phyloP scores from a whole-genome alignment of 495 filamentous ascomycete genomes.

The Massariosphaeria phaeospora region DNA sequence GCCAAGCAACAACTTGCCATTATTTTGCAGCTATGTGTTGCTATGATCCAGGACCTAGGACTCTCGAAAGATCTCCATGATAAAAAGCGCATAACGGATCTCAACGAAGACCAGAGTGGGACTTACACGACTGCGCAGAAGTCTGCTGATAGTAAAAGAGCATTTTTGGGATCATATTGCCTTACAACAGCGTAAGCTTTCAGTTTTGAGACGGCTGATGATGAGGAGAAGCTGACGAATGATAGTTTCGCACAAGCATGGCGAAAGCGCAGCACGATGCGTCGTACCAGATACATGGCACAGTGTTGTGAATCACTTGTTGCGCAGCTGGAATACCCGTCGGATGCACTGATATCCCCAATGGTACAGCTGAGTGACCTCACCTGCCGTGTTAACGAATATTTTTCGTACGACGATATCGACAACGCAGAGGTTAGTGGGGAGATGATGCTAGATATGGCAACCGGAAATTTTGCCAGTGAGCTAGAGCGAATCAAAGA shows the following conservation, averaged over 20 bases:
- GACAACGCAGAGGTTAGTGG: conserved; percentile 13
- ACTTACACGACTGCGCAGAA: neutral
- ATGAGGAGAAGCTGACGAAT: neutral
- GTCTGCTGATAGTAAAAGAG: conserved; percentile 5
- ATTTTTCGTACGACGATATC: conserved; percentile 23
- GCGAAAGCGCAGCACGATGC: conserved; percentile 11
- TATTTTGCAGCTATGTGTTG: conserved; percentile 15
- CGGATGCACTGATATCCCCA: conserved; percentile 10
- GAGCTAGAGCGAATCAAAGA: conserved; percentile 13
- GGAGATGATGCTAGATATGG: conserved; percentile 8
- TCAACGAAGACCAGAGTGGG: neutral
- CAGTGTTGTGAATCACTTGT: conserved; percentile 2
- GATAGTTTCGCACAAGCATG: conserved; percentile 18
- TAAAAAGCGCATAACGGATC: neutral
- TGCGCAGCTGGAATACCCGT: neutral
- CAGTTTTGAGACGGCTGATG: too few species aligned
- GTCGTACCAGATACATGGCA: conserved; percentile 10
- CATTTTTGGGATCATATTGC: conserved; percentile 14
- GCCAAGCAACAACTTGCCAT: conserved; percentile 16
- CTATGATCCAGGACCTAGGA: conserved; percentile 14
- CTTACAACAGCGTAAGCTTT: conserved; percentile 10
- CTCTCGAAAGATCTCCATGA: conserved; percentile 7
- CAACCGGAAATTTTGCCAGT: conserved; percentile 3
- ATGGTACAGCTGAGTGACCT: conserved; percentile 11
- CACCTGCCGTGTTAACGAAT: conserved; percentile 14